Base-by-base conservation (phyloP, 2,329 filamentous ascomycete species). In the Trichoderma endophyticum region DNA sequence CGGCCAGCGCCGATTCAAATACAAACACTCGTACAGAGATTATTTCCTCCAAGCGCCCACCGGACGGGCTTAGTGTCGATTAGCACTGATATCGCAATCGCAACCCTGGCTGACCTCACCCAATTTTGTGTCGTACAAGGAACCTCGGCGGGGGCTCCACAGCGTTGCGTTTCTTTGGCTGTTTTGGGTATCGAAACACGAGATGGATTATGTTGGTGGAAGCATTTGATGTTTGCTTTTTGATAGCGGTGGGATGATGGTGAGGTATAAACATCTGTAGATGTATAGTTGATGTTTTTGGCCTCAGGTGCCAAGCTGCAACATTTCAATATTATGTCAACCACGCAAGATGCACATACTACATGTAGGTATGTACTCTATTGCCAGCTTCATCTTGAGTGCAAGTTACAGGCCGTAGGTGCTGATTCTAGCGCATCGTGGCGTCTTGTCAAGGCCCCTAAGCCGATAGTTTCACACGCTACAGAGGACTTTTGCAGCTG, bases 21-120 rank as follows among this genome's bases (percentile, higher is more conserved):
- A 60, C 8, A 26, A 66, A 48, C 34, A 36, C 34, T 36, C 34
- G 34, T 36, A 36, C 34, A 36, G 34, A 36, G 32, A 34, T 60
- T 34, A 59, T 59, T 59, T 18, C 64, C 34, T 28, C 51, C 51
- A 26, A 39, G 36, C 66, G 56, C 56, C 54, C 66, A 60, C 66
- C 66, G 60, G 36, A 60, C 54, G 26, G 56, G 57, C 21, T 24
- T 54, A 70, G 67, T 48, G 67, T 26, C 15, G 56, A 14, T 70
- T 70, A 70, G 67, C 57, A 61, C 67, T 36, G 67, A 70, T 70
- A 61, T 70, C 67, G 67, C 67, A 70, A 70, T 70, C 67, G 67
- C 28, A 39, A 57, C 67, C 67, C 67, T 61, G 67, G 67, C 57
- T 61, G 39, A 70, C 67, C 57, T 61, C 57, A 70, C 67, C 57